Evolutionary conservation across 2,329 filamentous ascomycete species (phyloP).

Genomic region (Fusarium heterosporum): DNA sequence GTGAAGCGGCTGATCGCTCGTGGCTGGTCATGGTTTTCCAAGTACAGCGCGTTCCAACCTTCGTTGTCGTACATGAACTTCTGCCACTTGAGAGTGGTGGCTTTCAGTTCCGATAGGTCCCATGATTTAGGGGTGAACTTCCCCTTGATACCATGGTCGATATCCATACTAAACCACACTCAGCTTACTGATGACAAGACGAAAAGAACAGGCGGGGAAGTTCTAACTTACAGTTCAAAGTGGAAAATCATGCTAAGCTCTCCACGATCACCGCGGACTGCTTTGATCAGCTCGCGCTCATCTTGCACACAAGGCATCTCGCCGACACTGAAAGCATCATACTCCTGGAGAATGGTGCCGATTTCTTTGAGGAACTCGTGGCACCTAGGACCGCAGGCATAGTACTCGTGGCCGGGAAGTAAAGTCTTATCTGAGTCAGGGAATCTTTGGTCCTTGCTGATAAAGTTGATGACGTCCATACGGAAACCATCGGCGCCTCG

Average conservation of each 20-base stretch:
- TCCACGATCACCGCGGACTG: constrained; percentile 65
- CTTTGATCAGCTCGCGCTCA: constrained; percentile 57
- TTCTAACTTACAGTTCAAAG: constrained; percentile 67
- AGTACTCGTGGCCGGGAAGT: constrained; percentile 56
- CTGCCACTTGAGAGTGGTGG: constrained; percentile 68
- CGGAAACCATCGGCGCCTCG: constrained; percentile 75
- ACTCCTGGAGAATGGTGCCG: constrained; percentile 57
- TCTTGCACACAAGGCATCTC: constrained; percentile 63
- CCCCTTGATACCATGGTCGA: constrained; percentile 59
- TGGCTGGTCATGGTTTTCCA: constrained; percentile 75
- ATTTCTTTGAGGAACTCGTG: constrained; percentile 62
- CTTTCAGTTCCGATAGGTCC: constrained; percentile 64
- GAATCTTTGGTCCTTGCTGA: constrained; percentile 70
- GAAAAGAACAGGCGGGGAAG: not conserved
- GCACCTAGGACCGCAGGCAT: constrained; percentile 64
- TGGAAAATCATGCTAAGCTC: constrained; percentile 80
- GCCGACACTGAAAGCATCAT: constrained; percentile 64
- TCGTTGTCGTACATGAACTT: constrained; percentile 68
- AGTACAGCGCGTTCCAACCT: constrained; percentile 74
- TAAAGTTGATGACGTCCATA: constrained; percentile 76
- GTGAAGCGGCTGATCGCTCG: constrained; percentile 69
- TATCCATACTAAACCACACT: constrained; percentile 55
- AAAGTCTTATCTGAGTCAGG: constrained; percentile 59
- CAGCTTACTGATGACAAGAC: not conserved
- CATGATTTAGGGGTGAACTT: constrained; percentile 59